A percentile compares a stretch with the other conserved stretches of the same genome.
Evolutionary conservation across 179 eudicot species (phyloP).

Genomic region (Monotropa hypopitys): DNA sequence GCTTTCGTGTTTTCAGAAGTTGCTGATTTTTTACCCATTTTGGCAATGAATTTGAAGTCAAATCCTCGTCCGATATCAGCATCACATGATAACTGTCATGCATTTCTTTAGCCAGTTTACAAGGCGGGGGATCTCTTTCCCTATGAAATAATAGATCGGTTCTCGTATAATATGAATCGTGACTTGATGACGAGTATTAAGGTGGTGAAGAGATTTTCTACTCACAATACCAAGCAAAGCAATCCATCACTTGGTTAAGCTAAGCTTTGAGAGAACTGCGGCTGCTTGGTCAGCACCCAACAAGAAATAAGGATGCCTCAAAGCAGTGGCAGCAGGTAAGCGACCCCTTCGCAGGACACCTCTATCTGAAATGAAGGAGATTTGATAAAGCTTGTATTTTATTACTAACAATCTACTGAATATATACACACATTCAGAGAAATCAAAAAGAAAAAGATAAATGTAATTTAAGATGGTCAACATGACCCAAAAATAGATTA

Average conservation of each 20-base stretch:
- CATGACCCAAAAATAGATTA: too few species aligned
- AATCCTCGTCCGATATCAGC: neutral
- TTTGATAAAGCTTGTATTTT: too few species aligned
- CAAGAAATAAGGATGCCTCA: conserved; percentile 93
- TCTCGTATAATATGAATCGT: neutral
- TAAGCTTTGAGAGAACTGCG: conserved; percentile 76
- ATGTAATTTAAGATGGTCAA: too few species aligned
- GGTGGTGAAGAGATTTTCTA: neutral
- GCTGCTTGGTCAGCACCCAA: conserved; percentile 97
- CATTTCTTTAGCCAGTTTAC: neutral
- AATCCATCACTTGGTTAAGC: conserved; percentile 29
- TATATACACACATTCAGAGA: too few species aligned
- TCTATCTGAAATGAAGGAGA: conserved; percentile 77
- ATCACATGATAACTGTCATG: neutral
- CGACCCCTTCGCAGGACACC: conserved; percentile 64
- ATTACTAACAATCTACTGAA: too few species aligned
- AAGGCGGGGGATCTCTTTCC: neutral
- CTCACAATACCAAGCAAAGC: neutral
- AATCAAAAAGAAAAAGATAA: too few species aligned
- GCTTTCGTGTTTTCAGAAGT: neutral
- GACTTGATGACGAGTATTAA: neutral
- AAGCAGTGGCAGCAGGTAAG: conserved; percentile 85
- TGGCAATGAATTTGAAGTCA: too few species aligned
- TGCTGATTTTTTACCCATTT: neutral
- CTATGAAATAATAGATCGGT: neutral